Percentiles rank a stretch among this genome's conserved stretches.
phyloP scores from a whole-genome alignment of 345 rosid species.

The Eucalyptus melliodora region DNA sequence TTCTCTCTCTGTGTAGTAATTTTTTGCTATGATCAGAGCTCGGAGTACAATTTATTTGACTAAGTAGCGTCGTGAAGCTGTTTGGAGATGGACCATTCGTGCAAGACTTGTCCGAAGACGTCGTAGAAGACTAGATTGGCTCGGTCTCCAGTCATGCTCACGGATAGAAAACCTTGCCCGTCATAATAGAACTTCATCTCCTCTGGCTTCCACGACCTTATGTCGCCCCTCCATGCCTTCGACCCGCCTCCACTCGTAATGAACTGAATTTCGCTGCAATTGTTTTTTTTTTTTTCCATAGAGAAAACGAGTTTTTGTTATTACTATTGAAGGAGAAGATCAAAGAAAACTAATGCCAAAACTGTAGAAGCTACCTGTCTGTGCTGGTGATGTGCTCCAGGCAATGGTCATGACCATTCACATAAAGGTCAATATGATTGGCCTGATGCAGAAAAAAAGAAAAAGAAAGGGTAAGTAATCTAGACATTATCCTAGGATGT shows the following conservation, averaged over 20 bases:
- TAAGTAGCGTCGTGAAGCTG: background rate
- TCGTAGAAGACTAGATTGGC: conserved; percentile 28
- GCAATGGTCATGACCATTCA: conserved; percentile 89
- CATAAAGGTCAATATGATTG: conserved; percentile 49
- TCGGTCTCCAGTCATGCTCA: conserved; percentile 15
- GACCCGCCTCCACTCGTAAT: conserved; percentile 83
- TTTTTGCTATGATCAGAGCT: background rate
- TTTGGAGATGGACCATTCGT: conserved; percentile 23
- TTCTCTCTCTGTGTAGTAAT: background rate
- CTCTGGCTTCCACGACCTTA: conserved; percentile 18
- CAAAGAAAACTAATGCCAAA: background rate
- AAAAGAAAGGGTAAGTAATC: background rate
- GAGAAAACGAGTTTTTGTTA: background rate
- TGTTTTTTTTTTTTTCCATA: too few relatives aligned
- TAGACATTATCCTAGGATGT: background rate
- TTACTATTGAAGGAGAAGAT: background rate
- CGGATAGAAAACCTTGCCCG: conserved; percentile 75
- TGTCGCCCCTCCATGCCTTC: conserved; percentile 65
- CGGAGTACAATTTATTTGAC: background rate
- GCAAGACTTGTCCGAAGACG: conserved; percentile 37
- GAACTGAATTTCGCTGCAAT: conserved; percentile 32
- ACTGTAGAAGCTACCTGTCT: conserved; percentile 14
- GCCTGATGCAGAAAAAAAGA: background rate
- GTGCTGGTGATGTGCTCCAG: conserved; percentile 60
- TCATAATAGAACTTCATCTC: conserved; percentile 57